Conservation (phyloP, 2,329 filamentous ascomycete species). For the Paraphoma chrysanthemicola region DNA sequence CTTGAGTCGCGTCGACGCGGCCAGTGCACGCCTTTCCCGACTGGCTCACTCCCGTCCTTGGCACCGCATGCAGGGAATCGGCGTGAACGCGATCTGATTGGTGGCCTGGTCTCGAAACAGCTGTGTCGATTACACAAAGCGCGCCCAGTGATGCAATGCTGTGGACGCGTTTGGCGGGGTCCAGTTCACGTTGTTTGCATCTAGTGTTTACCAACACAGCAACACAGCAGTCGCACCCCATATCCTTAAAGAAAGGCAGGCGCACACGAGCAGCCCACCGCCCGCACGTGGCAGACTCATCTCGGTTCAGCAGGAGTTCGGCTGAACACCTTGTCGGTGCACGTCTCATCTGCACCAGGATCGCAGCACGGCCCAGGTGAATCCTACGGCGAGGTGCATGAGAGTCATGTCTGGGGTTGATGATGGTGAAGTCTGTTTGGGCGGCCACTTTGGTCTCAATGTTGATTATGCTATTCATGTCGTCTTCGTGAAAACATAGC, state of each 20-base stretch:
- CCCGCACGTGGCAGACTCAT: slow-evolving; percentile 11
- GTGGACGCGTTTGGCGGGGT: background rate
- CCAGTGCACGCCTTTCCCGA: slow-evolving; percentile 15
- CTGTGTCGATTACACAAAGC: slow-evolving; percentile 8
- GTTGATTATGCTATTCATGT: too few species aligned
- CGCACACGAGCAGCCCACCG: background rate
- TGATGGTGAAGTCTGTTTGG: too few species aligned
- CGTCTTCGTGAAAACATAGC: background rate
- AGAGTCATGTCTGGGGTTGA: too few species aligned
- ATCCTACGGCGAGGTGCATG: background rate
- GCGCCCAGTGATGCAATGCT: background rate
- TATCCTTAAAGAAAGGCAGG: background rate
- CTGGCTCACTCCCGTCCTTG: slow-evolving; percentile 21
- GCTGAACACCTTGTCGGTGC: slow-evolving; percentile 3
- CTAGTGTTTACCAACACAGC: background rate
- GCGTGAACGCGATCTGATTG: slow-evolving; percentile 27
- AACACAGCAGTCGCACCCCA: background rate
- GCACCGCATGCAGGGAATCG: slow-evolving; percentile 29
- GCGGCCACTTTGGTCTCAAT: too few species aligned
- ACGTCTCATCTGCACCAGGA: slow-evolving; percentile 10
- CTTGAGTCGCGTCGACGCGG: slow-evolving; percentile 19
- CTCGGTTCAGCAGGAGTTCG: slow-evolving; percentile 4
- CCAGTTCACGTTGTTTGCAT: background rate
- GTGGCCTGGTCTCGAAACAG: slow-evolving; percentile 6
- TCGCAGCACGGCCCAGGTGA: background rate